These are phyloP conservation scores for Fagus crenata DNA, from an alignment of 306 rosid species.

Conservation along the genomic window DNA sequence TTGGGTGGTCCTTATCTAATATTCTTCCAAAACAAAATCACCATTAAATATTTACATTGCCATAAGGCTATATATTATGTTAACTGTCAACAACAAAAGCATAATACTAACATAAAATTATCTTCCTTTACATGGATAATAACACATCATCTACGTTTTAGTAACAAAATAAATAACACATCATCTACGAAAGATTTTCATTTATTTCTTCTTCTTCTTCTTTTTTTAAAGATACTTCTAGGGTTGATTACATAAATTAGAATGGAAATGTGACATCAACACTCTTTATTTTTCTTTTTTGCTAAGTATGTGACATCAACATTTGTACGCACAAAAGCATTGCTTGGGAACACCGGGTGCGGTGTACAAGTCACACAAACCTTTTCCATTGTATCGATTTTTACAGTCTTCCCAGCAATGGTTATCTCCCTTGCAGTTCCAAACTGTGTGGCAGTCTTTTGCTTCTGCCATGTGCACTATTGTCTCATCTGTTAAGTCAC, in stretches of 20 bases:
- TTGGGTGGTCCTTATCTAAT: not conserved
- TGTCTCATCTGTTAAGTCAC: not conserved
- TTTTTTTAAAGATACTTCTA: no score
- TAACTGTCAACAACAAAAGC: not conserved
- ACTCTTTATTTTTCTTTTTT: no score
- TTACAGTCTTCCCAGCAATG: constrained; percentile 33
- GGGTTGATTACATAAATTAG: not conserved
- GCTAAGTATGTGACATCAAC: not conserved
- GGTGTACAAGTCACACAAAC: constrained; percentile 31
- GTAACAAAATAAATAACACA: no score
- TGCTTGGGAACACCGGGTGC: constrained; percentile 29
- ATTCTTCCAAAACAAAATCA: not conserved
- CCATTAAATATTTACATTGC: not conserved
- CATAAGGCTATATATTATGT: not conserved
- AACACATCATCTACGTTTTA: not conserved
- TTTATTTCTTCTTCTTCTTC: not conserved
- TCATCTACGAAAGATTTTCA: not conserved
- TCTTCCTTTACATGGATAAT: not conserved
- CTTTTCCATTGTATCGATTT: constrained; percentile 22
- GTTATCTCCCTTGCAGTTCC: constrained; percentile 29
- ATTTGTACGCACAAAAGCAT: constrained; percentile 34
- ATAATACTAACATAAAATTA: not conserved
- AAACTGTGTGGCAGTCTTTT: constrained; percentile 24
- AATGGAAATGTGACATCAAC: not conserved
- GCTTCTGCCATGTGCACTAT: constrained; percentile 17